phyloP scores from a whole-genome alignment of 1,284 basidiomycete genomes.

The Rhodotorula sp. region DNA sequence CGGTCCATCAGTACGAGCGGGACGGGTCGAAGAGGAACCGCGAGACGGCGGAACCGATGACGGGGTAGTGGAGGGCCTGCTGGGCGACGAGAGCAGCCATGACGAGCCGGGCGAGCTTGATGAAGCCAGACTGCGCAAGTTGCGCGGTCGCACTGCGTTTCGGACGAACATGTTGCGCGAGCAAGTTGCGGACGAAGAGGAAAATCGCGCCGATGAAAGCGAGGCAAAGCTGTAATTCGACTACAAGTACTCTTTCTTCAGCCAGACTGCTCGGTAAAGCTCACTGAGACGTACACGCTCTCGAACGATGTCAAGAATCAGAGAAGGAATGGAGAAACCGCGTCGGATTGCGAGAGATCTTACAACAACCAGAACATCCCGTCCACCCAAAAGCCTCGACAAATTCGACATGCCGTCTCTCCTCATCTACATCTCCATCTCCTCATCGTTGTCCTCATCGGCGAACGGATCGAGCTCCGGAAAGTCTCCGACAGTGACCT shows the following conservation, averaged over 20 bases:
- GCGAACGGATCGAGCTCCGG: constrained; percentile 69
- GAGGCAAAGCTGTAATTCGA: too few species aligned
- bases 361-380: not conserved
- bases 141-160: not conserved
- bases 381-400: not conserved
- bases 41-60: not conserved
- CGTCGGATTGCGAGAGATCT: too few species aligned
- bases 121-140: not conserved
- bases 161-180: not conserved
- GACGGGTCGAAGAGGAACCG: not conserved
- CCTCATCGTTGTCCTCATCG: constrained; percentile 64
- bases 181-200: not conserved
- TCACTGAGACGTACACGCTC: too few species aligned
- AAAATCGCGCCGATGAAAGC: not conserved
- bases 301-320: too few species aligned
- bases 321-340: too few species aligned
- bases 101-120: not conserved
- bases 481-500: constrained; percentile 79
- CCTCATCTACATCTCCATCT: constrained; percentile 55
- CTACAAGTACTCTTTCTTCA: too few species aligned
- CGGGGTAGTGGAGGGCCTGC: not conserved
- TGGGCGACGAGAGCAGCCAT: not conserved
- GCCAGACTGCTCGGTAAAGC: too few species aligned
- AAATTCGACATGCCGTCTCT: not conserved
- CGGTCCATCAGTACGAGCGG: not conserved